Evolutionary conservation across 345 rosid species (phyloP).

Genomic region (Rubroshorea leprosula): DNA sequence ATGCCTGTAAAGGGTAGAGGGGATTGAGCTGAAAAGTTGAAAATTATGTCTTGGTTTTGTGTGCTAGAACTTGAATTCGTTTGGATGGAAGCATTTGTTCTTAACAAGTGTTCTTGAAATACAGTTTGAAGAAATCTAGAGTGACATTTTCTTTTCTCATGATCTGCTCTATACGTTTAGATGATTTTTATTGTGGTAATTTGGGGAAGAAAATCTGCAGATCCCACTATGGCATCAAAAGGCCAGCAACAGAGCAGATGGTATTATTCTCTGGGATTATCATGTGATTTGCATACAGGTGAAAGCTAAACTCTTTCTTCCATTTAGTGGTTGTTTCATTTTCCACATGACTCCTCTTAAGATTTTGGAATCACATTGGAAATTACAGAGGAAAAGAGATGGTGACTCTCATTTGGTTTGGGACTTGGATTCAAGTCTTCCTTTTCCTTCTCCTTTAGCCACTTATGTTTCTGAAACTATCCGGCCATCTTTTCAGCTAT

Average conservation of each 20-base stretch:
- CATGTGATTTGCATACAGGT: conserved; percentile 87
- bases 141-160: neutral
- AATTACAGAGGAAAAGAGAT: conserved; percentile 47
- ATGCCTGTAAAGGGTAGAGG: neutral
- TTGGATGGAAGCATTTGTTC: too few relatives aligned
- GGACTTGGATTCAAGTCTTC: conserved; percentile 84
- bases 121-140: neutral
- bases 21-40: neutral
- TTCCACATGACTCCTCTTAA: neutral
- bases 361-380: neutral
- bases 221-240: conserved; percentile 92
- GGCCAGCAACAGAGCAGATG: conserved; percentile 80
- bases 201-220: conserved; percentile 28
- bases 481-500: conserved; percentile 71
- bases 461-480: conserved; percentile 56
- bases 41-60: neutral
- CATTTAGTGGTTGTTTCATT: conserved; percentile 6
- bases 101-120: neutral
- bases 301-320: neutral
- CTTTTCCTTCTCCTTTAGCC: conserved; percentile 68
- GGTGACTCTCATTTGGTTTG: conserved; percentile 47
- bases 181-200: conserved; percentile 5
- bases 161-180: neutral
- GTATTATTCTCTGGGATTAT: conserved; percentile 81
- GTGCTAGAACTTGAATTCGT: too few relatives aligned